Base-by-base conservation (phyloP, 768 basidiomycete genomes). In the Leccinum variicolor region DNA sequence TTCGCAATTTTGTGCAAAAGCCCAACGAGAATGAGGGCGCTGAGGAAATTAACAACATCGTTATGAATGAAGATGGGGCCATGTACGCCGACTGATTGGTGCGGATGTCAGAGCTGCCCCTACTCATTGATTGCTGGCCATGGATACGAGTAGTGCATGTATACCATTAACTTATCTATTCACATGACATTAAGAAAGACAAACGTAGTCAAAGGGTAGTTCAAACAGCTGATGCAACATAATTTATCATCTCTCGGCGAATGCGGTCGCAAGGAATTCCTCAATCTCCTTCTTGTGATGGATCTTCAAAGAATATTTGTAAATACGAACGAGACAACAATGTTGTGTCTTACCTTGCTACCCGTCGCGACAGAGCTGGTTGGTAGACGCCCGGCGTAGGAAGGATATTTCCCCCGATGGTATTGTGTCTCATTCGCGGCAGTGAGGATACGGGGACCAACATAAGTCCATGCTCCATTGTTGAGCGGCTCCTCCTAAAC, bases 401-500 rank as follows among this genome's bases (percentile, higher is more conserved):
- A 79, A 11, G 95, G 90, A 69, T 93, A 92, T 75, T 95, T 94
- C 70, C 85, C 85, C 75, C 85, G 85, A 77, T 99, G 97, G 75
- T 97, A 81, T 71, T 90, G 79, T 6, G 95, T 96, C 76, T 92
- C 81, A 65, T 87, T 86, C 49, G 90, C 87, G n/a, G 96, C 94
- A 47, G 96, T 98, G 72, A 90, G 86, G 67, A 98, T 87, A 55
- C 95, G 86, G 48, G 94, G 91, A 25, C 91, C 94, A 58, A 97
- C 86, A 69, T 99, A 97, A 43, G 89, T 92, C 97, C 97, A 99
- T 2, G 93, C 87, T 63, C 97, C 97, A 67, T 94, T 94, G 80
- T 99, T 99, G 64, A 98, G 76, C 15, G 97, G 96, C 74, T 98
- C 94, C 76, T 97, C 94, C 81, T 86, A 68, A 51, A 65, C 39